A percentile compares a stretch with the other conserved stretches of the same genome.
Conservation (phyloP, 2,329 filamentous ascomycete species). For the Xylaria sp. region DNA sequence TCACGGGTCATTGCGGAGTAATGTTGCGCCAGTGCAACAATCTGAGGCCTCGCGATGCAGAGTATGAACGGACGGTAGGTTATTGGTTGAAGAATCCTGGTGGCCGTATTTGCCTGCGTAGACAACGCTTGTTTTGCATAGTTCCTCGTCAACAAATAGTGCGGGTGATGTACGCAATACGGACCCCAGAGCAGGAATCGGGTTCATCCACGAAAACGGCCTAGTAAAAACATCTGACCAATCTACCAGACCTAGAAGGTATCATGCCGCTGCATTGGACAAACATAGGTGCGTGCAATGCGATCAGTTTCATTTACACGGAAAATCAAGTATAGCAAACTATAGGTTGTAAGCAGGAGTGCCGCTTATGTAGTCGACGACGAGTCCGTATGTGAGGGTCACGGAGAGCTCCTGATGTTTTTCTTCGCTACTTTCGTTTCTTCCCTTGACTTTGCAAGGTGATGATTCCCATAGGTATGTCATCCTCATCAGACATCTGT, state of each 20-base stretch:
- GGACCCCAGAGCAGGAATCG: neutral
- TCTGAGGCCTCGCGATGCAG: conserved; percentile 16
- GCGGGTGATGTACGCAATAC: neutral
- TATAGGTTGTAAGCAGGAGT: no score
- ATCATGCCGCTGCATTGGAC: no score
- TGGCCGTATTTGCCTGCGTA: conserved; percentile 21
- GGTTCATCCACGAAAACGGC: neutral
- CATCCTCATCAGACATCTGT: no score
- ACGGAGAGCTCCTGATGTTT: no score
- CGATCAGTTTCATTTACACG: no score
- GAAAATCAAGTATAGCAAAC: no score
- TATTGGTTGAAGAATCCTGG: conserved; percentile 19
- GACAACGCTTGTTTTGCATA: conserved; percentile 11
- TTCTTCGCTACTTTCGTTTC: no score
- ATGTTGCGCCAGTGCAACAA: conserved; percentile 29
- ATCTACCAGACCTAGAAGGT: neutral
- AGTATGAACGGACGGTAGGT: conserved; percentile 1
- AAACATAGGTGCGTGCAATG: no score
- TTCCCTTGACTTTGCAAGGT: no score
- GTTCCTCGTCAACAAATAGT: conserved; percentile 3
- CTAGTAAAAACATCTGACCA: neutral
- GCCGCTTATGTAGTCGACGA: no score
- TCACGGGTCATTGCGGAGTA: conserved; percentile 23
- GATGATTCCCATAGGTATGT: no score
- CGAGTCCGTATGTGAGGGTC: no score